Conservation (phyloP, 1,284 basidiomycete species). For the Cryptococcus wingfieldii region DNA sequence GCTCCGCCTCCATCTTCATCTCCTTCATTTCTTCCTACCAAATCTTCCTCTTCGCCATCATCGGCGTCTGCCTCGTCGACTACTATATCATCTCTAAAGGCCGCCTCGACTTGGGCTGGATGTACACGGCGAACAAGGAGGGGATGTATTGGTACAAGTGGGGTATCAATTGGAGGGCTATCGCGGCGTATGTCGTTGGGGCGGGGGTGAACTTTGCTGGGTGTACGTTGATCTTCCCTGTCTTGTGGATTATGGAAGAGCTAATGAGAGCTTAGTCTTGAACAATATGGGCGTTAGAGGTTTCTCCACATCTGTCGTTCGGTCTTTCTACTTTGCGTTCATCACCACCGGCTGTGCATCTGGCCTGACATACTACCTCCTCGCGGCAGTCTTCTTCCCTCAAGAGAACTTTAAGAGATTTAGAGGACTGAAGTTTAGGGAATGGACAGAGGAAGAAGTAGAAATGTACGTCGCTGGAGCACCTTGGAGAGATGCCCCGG, state of each 20-base stretch:
- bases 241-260: background rate
- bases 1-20: conserved; percentile 63
- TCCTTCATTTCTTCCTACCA: conserved; percentile 46
- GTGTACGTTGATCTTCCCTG: conserved; percentile 9
- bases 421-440: conserved; percentile 20
- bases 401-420: conserved; percentile 23
- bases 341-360: conserved; percentile 31
- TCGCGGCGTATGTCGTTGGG: conserved; percentile 24
- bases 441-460: conserved; percentile 29
- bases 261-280: conserved; percentile 14
- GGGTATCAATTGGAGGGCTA: conserved; percentile 60
- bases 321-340: conserved; percentile 34
- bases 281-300: conserved; percentile 25
- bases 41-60: conserved; percentile 73
- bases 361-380: conserved; percentile 27
- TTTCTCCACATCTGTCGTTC: conserved; percentile 12
- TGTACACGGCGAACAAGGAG: conserved; percentile 58
- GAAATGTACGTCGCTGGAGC: conserved; percentile 21
- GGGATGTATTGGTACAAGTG: conserved; percentile 55
- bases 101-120: conserved; percentile 62
- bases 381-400: conserved; percentile 23
- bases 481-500: background rate
- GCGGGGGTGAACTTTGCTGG: conserved; percentile 30
- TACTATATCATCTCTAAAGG: conserved; percentile 72
- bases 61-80: conserved; percentile 73